Evolutionary conservation across 2,329 filamentous ascomycete genomes (phyloP), one percentile per base, ranked within the genome.

Genomic region (Talaromyces verruculosus): DNA sequence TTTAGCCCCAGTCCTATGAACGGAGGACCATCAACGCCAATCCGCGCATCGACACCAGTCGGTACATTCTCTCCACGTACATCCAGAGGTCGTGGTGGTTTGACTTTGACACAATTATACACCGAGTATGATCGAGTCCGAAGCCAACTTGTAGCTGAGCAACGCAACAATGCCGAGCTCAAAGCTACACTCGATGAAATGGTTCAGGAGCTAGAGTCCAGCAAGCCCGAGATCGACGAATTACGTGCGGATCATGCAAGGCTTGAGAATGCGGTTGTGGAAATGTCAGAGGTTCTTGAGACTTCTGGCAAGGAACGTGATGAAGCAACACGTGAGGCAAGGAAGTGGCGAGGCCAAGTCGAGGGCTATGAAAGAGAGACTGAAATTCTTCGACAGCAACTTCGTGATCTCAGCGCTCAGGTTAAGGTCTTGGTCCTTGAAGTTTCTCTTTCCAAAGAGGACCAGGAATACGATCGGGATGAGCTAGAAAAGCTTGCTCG

Each of bases 391-490:
- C 90, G 90, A 61, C 91, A 93, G 69, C 93, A 97, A 75, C 83
- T 98, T 8, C 90, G 94, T 39, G 95, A 98, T 76, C 85, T 96
- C 22, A 93, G 93, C 72, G 89, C 91, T 0, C 93, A 99, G 77
- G 87, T 97, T 69, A 96, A 96, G 76, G 89, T 96, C 74, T 85
- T 99, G 5, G 85, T 97, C 4, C 91, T 96, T 77, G 94, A 97
- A 77, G 85, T 93, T 65, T 89, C 96, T 72, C 88, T 91, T 22
- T 67, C 77, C 65, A 87, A 89, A 64, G 91, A 97, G 72, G 90
- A 91, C 76, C 94, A 93, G 28, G 88, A 90, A 0, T 89, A 92
- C 68, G 91, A 97, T 70, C 87, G 87, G 25, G 82, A 87, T 57
- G 89, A 92, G 67, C 84, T 97, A 43, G 88, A 96, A 76, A 89